Conservation (phyloP, 1,284 basidiomycete species). For the Flammula alnicola region DNA sequence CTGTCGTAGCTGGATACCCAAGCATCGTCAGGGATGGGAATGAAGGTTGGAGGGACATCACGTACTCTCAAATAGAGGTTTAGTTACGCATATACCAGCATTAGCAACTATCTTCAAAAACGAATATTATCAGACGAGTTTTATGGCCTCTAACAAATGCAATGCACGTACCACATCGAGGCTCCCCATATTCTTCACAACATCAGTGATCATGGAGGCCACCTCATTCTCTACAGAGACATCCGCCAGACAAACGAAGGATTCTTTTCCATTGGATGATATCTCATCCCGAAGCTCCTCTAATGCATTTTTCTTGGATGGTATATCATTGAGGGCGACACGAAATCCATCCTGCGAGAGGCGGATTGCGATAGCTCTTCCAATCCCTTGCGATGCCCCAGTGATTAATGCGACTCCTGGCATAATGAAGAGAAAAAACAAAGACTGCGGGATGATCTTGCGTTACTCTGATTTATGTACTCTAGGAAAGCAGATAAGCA, state of each 20-base stretch:
- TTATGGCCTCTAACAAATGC: too few species aligned
- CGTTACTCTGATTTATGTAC: background rate
- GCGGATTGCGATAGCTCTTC: conserved; percentile 30
- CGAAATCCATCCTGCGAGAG: conserved; percentile 35
- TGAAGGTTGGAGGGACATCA: background rate
- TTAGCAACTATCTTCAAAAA: background rate
- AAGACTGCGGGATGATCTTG: too few species aligned
- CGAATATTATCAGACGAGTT: too few species aligned
- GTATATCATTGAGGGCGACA: conserved; percentile 35
- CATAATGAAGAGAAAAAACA: conserved; percentile 16
- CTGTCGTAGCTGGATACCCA: too few species aligned
- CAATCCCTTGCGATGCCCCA: conserved; percentile 35
- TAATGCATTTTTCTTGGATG: conserved; percentile 17
- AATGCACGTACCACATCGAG: conserved; percentile 34
- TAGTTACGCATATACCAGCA: background rate
- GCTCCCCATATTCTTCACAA: conserved; percentile 28
- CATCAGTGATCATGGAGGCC: conserved; percentile 25
- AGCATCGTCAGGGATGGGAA: too few species aligned
- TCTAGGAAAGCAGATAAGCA: too few species aligned
- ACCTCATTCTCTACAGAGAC: conserved; percentile 34
- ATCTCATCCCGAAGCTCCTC: conserved; percentile 26
- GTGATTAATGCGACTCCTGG: conserved; percentile 33
- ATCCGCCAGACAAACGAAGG: conserved; percentile 26
- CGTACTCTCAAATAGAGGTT: background rate
- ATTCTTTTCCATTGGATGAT: conserved; percentile 21